Conservation (phyloP, 2,329 filamentous ascomycete genomes). For the Metarhizium robertsii region DNA sequence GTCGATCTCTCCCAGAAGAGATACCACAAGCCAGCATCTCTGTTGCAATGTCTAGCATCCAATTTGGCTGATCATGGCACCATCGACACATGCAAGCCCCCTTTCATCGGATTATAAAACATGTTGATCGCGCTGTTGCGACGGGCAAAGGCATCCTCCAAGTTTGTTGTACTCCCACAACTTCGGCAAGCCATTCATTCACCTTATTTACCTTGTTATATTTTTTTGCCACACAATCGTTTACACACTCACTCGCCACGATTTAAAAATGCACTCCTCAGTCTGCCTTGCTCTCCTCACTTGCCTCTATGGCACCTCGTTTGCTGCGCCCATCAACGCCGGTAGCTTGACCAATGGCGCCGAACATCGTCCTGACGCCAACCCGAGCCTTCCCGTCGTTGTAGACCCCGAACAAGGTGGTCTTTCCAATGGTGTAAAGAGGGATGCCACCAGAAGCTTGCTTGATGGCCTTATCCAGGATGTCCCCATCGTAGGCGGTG, state of each 20-base stretch:
- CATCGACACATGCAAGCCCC: neutral
- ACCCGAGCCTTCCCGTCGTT: neutral
- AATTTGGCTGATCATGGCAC: neutral
- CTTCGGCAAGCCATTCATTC: too few relatives aligned
- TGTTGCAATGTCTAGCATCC: neutral
- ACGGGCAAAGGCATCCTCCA: too few relatives aligned
- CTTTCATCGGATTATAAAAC: neutral
- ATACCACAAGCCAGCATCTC: neutral
- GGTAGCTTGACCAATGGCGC: neutral
- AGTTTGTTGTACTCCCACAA: too few relatives aligned
- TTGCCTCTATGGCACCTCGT: slow-evolving; percentile 4
- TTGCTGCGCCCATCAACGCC: slow-evolving; percentile 1
- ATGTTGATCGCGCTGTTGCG: neutral
- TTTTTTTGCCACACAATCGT: neutral
- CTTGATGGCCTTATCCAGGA: neutral
- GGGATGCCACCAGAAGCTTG: neutral
- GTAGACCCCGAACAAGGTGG: neutral
- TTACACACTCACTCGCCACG: neutral
- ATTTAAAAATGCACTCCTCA: slow-evolving; percentile 1
- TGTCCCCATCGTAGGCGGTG: too few relatives aligned
- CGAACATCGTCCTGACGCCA: neutral
- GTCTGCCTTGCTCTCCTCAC: slow-evolving; percentile 2
- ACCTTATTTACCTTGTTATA: neutral
- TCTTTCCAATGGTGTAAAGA: neutral
- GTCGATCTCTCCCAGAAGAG: neutral